Base-by-base conservation (phyloP, 1,284 basidiomycete species). In the Ganoderma sinense region DNA sequence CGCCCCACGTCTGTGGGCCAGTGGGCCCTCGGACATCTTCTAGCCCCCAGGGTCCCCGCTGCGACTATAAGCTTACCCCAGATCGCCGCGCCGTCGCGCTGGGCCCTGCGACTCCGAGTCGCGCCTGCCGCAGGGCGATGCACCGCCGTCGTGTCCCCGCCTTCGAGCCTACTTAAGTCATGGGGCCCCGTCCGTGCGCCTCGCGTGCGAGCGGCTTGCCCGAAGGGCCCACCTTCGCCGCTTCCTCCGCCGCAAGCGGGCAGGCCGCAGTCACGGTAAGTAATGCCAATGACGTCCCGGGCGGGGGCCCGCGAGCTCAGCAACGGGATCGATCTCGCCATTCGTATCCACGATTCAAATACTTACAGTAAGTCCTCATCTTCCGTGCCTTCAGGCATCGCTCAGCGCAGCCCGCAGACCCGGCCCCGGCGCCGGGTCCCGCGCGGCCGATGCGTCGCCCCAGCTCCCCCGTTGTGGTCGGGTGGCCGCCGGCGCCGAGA, bases 1-100 rank as follows among this genome's bases (percentile, higher is more conserved):
- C 62, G 64, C 31, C 31, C 29, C 7, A 56, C 16, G 53, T 14
- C n/a, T 2, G 43, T 62, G 62, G 65, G 23, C 33, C 23, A 16
- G 43, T 64, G 62, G 65, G 23, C 48, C 45, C 53, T 41, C 11
- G 14, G 64, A 41, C 67, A 55, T 16, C 45, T 31, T 59, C 26
- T 56, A 29, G 53, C 11, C 29, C 31, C 7, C 16, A 31, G 31
- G 53, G 14, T 31, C n/a, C 23, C 33, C 55, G 36, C 36, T 36
- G 36, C 6, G 36, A 36, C 36, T 36, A 36, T 36, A 36, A 36
- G 36, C 36, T 33, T 31, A 59, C 61, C 68, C 69, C 62, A 45
- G 56, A 73, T 71, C 65, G 64, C 64, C 67, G 64, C 56, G 23
- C 18, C 33, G 72, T 69, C 64, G 69, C 67, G 68, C 67, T 62